Evolutionary conservation across 106 monocot genomes (phyloP), one percentile per base, ranked within the genome.

Genomic region (Acorus calamus): DNA sequence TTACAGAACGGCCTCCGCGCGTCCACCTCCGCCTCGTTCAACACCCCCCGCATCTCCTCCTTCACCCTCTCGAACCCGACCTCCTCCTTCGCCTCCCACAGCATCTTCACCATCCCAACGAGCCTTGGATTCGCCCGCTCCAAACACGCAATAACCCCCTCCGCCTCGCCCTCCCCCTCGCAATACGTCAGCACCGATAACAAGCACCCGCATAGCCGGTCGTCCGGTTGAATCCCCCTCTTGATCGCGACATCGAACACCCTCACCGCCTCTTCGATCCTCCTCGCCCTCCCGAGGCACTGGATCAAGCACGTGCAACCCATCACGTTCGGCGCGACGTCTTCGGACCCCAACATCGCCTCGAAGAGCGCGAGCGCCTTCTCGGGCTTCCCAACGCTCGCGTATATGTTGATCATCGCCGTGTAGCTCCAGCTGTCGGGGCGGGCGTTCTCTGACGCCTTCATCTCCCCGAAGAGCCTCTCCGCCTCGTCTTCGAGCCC

Each of bases 351-450:
- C 44, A 88, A 50, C 98, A 98, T 98, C 65, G 87, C 83, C 10
- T 81, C 81, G 59, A 88, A 92, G 70, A 87, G 6, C 42, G 74
- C 53, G 62, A 74, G 28, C 7, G 91, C 98, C n/a, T 67, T 70
- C 3, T 92, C 85, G 0, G 65, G 60, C 61, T 86, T 88, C 8
- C 88, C 88, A 0, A 53, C 73, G 64, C 83, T 81, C 9, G 81
- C 74, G 14, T 99, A 92, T 43, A 92, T 73, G 11, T 88, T 88
- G 51, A 99, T 80, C 92, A 99, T 88, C 8, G 91, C 83, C 6
- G 88, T 81, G 67, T 98, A 99, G 53, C 83, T 99, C 78, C 80
- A 92, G 49, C 66, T 83, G 55, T 99, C 98, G 0, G 98, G 98
- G 28, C 55, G 60, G 10, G 4, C 54, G 1, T 50, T 10, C 4